Evolutionary conservation across 208 protist species (phyloP), one percentile per base, ranked within the genome.

Genomic region (Leishmania gerbilli): DNA sequence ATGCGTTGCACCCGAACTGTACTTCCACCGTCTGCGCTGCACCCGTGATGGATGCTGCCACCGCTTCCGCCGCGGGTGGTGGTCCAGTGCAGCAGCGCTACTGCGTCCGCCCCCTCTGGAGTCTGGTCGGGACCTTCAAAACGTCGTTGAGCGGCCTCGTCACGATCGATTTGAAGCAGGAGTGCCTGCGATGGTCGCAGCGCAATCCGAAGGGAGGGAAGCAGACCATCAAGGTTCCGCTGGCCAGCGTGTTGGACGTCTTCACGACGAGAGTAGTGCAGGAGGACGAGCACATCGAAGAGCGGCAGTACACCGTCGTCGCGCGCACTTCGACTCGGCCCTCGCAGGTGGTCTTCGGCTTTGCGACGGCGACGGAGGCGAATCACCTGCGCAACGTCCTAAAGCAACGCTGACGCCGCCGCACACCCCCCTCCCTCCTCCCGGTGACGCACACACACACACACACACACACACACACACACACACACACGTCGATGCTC

Each of bases 41-140:
- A 55, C 24, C 69, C 7, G 6, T 40, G 45, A 45, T 40, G 45
- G 9, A 45, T 51, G 21, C 21, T 8, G 69, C 27, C 69, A n/a
- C 53, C 37, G 45, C 31, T n/a, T 40, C 47, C 69, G 76, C 31
- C 45, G 55, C 42, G 42, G 27, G 53, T 40, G 53, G 55, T 49
- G 74, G 65, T 74, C 68, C 24, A n/a, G 51, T 21, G 51, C 82
- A 82, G 69, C 79, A 82, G 45, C 87, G 89, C 17, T 87, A 87
- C 68, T 93, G 92, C 83, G 85, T 88, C 49, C 90, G 78, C 4
- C 94, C 94, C 21, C 77, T 90, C 37, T 97, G 94, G 92, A 92
- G 88, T 78, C 87, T 97, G 40, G 88, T 97, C 24, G 94, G 94
- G 5, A 95, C 94, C 42, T 97, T 95, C 80, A 97, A 95, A 83